A percentile compares a stretch with the other conserved stretches of the same genome.
Conservation (phyloP, 2,329 filamentous ascomycete species). For the Albifimbria verrucaria region DNA sequence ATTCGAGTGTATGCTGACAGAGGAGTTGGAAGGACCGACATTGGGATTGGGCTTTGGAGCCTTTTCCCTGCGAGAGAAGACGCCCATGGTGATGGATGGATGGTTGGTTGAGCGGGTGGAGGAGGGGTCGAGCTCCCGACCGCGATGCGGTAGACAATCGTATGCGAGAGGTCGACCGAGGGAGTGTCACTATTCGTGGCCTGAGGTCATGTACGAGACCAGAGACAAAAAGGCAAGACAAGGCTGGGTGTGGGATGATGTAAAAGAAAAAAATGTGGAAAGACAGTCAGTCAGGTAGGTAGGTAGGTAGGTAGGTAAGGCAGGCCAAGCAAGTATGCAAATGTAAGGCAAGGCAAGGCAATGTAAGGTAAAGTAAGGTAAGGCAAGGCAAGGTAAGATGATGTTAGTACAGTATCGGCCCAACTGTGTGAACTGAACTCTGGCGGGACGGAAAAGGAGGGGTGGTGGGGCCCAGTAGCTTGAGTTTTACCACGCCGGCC, state of each 20-base stretch:
- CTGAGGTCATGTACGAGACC: too few species aligned
- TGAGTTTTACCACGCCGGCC: too few species aligned
- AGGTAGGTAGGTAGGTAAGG: neutral
- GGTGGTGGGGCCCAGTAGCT: too few species aligned
- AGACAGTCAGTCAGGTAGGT: neutral
- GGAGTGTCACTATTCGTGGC: too few species aligned
- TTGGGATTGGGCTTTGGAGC: conserved; percentile 38
- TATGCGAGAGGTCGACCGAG: neutral
- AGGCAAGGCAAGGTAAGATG: neutral
- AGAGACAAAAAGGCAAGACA: too few species aligned
- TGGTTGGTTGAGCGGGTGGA: too few species aligned
- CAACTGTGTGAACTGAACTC: too few species aligned
- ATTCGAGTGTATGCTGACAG: conserved; percentile 47
- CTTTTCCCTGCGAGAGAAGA: conserved; percentile 56
- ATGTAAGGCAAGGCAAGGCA: neutral
- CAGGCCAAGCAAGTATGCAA: too few species aligned
- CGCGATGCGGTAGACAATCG: neutral
- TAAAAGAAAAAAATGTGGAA: too few species aligned
- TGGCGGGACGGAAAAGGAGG: too few species aligned
- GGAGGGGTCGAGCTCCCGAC: neutral
- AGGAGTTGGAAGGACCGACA: conserved; percentile 43
- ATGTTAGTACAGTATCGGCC: neutral
- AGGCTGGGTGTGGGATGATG: too few species aligned
- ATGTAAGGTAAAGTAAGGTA: too few species aligned
- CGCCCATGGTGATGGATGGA: conserved; percentile 51